Conservation (phyloP, 805 yeast species). For the Wickerhamomyces chambardii region DNA sequence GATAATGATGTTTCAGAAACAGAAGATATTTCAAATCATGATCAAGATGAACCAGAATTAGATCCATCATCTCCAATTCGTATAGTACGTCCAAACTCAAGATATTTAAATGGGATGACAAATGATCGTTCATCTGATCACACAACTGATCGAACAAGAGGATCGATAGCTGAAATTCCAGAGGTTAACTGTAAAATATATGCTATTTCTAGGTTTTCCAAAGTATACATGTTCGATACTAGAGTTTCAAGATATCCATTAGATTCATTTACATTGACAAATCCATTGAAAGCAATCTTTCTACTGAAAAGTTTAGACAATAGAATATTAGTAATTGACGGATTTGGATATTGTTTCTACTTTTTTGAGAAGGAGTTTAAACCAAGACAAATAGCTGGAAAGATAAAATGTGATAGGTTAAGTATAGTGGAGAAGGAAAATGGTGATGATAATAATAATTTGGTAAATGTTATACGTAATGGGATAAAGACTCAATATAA, state of each 20-base stretch:
- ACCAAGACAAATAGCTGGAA: not conserved
- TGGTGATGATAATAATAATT: too few relatives aligned
- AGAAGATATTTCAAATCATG: too few relatives aligned
- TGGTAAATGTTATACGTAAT: not conserved
- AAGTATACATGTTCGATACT: not conserved
- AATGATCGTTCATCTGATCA: too few relatives aligned
- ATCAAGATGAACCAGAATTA: too few relatives aligned
- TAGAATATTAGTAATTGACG: not conserved
- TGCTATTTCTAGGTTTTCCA: not conserved
- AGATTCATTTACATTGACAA: not conserved
- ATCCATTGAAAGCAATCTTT: not conserved
- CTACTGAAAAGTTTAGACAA: too few relatives aligned
- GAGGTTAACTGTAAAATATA: too few relatives aligned
- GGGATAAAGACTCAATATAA: not conserved
- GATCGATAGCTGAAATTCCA: too few relatives aligned
- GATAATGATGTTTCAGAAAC: too few relatives aligned
- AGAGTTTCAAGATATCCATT: not conserved
- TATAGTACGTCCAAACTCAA: too few relatives aligned
- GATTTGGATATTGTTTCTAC: not conserved
- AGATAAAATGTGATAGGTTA: not conserved
- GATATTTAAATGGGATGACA: too few relatives aligned
- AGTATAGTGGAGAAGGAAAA: not conserved
- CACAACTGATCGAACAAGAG: too few relatives aligned
- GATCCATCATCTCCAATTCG: too few relatives aligned
- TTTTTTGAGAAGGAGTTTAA: not conserved